phyloP scores from a whole-genome alignment of 1,284 basidiomycete species.

The Moesziomyces parantarcticus region DNA sequence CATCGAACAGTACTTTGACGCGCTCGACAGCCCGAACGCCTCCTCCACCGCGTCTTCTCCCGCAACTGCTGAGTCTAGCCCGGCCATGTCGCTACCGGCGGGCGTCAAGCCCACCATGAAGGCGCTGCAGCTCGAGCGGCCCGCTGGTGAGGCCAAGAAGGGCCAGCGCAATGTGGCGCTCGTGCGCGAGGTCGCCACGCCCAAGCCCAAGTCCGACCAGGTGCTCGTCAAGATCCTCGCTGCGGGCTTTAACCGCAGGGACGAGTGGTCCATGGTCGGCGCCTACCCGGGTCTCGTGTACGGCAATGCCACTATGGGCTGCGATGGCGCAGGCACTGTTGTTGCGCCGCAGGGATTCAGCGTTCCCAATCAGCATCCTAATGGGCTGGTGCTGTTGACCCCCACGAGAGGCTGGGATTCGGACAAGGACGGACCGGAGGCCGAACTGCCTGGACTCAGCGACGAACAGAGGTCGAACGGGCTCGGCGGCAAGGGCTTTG shows the following conservation, averaged over 20 bases:
- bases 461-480: constrained; percentile 40
- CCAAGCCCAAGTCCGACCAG: constrained; percentile 33
- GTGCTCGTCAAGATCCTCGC: constrained; percentile 70
- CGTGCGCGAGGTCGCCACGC: constrained; percentile 44
- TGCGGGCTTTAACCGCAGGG: constrained; percentile 81
- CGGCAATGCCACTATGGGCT: constrained; percentile 75
- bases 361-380: constrained; percentile 33
- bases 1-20: constrained; percentile 51
- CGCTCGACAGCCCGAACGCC: constrained; percentile 11
- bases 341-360: constrained; percentile 16
- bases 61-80: background rate
- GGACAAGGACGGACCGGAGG: constrained; percentile 72
- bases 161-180: constrained; percentile 48
- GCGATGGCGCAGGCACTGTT: constrained; percentile 74
- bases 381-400: constrained; percentile 75
- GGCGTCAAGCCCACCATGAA: constrained; percentile 40
- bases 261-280: constrained; percentile 80
- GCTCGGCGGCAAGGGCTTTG: constrained; percentile 59
- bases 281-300: constrained; percentile 77
- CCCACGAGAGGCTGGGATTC: constrained; percentile 80
- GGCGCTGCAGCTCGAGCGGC: constrained; percentile 55
- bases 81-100: constrained; percentile 1
- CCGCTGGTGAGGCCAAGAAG: constrained; percentile 41
- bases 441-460: constrained; percentile 42
- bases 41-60: background rate